Base-by-base conservation (phyloP, 768 basidiomycete genomes). In the Dioszegia hungarica region DNA sequence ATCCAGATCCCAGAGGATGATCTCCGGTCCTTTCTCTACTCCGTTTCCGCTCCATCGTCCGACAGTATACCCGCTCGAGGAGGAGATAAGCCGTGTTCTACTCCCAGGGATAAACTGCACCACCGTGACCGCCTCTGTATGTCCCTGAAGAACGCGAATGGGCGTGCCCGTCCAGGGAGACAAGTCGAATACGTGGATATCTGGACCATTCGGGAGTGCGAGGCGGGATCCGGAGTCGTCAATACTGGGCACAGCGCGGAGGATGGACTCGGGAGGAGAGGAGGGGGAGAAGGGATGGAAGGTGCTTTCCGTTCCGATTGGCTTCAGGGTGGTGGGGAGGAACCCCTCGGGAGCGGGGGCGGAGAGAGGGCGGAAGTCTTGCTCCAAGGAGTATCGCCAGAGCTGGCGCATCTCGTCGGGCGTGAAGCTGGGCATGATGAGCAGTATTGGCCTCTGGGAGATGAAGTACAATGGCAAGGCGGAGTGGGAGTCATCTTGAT, bases 1-100 rank as follows among this genome's bases (percentile, higher is more conserved):
- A 3, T 52, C 50, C 27, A 36, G 19, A 39, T 52, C 50, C 50
- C 50, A 52, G 27, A 37, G 31, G 25, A 52, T 39, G 4, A 52
- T 52, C 28, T 39, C 50, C 15, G 34, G 50, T 24, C 36, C 28
- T 15, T 28, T 28, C 24, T 36, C 33, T 12, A 8, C 33, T 3
- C 19, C 14, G 33, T 20, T 4, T 20, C 17, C 2, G 3, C 36
- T 19, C 3, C n/a, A 12, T 15, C 36, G 22, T 17, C 46, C 44
- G 4, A 25, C 4, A 12, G 44, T 14, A 5, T 10, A 6, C 6
- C 17, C 46, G 12, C 31, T 25, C 2, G 37, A 20, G 20, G 22
- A 22, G 9, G 36, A 52, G 10, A 52, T 14, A 4, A 52, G 39
- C 2, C 50, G 39, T 8, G 34, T 52, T 15, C 31, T 33, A 22